phyloP scores from a whole-genome alignment of 768 basidiomycete species.

The Boletus insuetus region DNA sequence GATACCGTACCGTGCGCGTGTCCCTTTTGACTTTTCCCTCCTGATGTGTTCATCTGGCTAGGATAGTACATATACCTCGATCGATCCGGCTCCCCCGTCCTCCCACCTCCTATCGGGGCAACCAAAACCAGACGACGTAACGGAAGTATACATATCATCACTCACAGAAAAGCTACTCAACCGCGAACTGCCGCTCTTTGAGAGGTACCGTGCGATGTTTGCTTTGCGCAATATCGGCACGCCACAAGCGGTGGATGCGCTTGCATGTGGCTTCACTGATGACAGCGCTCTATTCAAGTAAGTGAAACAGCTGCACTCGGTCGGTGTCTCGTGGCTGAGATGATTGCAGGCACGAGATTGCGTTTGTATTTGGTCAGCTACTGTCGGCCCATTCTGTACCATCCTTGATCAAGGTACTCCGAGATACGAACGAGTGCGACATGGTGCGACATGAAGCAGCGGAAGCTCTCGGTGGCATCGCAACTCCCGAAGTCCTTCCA shows the following conservation, averaged over 20 bases:
- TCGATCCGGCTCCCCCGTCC: slow-evolving; percentile 86
- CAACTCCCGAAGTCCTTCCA: slow-evolving; percentile 85
- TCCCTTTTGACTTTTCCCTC: neutral
- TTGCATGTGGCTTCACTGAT: slow-evolving; percentile 88
- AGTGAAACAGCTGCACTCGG: slow-evolving; percentile 23
- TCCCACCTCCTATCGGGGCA: slow-evolving; percentile 58
- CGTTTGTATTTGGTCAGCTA: slow-evolving; percentile 97
- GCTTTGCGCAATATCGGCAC: slow-evolving; percentile 92
- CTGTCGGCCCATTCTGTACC: slow-evolving; percentile 87
- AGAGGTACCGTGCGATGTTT: slow-evolving; percentile 98
- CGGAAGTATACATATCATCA: slow-evolving; percentile 45
- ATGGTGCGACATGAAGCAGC: slow-evolving; percentile 99
- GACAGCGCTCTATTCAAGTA: slow-evolving; percentile 92
- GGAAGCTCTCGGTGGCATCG: slow-evolving; percentile 97
- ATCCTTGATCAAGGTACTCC: slow-evolving; percentile 74
- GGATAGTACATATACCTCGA: slow-evolving; percentile 68
- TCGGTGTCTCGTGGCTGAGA: neutral
- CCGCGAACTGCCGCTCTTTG: slow-evolving; percentile 69
- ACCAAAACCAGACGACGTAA: slow-evolving; percentile 49
- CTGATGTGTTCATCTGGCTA: neutral
- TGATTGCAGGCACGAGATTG: slow-evolving; percentile 85
- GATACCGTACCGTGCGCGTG: slow-evolving; percentile 36
- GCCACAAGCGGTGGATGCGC: slow-evolving; percentile 80
- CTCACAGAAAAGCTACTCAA: slow-evolving; percentile 68
- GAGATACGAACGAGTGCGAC: slow-evolving; percentile 70